These are phyloP conservation scores for Extremus antarcticus DNA, from an alignment of 495 filamentous ascomycete species.

Conservation along the genomic window DNA sequence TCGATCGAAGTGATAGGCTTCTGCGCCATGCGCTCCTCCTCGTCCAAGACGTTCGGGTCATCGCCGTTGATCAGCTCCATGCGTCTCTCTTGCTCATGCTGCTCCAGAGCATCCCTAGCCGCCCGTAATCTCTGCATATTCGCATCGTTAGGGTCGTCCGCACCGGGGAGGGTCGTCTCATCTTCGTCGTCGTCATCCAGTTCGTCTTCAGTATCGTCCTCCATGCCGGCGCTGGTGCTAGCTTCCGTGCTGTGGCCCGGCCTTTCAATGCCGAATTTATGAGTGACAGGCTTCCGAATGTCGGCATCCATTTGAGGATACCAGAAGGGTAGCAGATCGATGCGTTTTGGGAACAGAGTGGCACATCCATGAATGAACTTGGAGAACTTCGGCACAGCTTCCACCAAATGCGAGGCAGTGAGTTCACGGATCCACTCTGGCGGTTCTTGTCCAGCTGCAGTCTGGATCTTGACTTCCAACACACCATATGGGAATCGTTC, in stretches of 20 bases:
- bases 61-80: conserved; percentile 33
- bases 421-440: conserved; percentile 93
- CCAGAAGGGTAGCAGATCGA: conserved; percentile 91
- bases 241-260: conserved; percentile 60
- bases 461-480: conserved; percentile 95
- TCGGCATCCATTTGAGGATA: conserved; percentile 97
- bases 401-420: conserved; percentile 84
- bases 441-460: conserved; percentile 90
- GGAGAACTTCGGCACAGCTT: conserved; percentile 96
- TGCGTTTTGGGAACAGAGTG: conserved; percentile 72
- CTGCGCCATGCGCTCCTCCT: conserved; percentile 64
- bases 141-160: conserved; percentile 39
- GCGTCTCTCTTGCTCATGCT: conserved; percentile 37
- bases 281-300: conserved; percentile 82
- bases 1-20: conserved; percentile 37
- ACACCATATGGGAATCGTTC: conserved; percentile 93
- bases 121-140: conserved; percentile 35
- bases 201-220: conserved; percentile 53
- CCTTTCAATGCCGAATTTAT: conserved; percentile 78
- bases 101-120: conserved; percentile 36
- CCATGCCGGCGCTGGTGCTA: conserved; percentile 47
- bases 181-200: conserved; percentile 43
- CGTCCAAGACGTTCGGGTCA: conserved; percentile 49
- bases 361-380: conserved; percentile 98
- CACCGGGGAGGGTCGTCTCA: conserved; percentile 39